Conservation (phyloP, 2,329 filamentous ascomycete genomes). For the Botrytis tulipae region DNA sequence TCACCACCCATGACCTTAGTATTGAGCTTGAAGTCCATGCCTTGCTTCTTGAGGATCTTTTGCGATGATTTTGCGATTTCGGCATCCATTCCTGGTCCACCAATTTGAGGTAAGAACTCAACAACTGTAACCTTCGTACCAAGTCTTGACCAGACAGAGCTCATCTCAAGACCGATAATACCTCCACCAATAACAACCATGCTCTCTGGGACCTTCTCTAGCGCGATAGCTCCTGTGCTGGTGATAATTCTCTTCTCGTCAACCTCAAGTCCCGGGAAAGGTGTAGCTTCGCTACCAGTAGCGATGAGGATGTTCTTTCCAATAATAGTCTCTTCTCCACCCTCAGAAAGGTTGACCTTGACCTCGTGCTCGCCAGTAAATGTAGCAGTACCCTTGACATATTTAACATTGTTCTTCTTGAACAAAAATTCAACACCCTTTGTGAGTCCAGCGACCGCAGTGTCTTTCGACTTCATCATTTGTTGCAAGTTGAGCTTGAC, state of each 20-base stretch:
- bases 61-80: slow-evolving; percentile 90
- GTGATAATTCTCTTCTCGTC: slow-evolving; percentile 98
- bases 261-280: slow-evolving; percentile 92
- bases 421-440: slow-evolving; percentile 98
- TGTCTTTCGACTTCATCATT: slow-evolving; percentile 99
- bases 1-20: slow-evolving; percentile 93
- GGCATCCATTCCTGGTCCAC: slow-evolving; percentile 93
- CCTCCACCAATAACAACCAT: slow-evolving; percentile 97
- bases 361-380: slow-evolving; percentile 89
- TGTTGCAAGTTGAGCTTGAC: slow-evolving; percentile 92
- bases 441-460: slow-evolving; percentile 81
- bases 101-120: slow-evolving; percentile 93
- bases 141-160: slow-evolving; percentile 92
- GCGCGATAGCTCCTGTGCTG: slow-evolving; percentile 88
- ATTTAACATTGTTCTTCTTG: slow-evolving; percentile 99
- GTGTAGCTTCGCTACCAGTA: slow-evolving; percentile 91
- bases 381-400: slow-evolving; percentile 87
- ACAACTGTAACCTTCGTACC: slow-evolving; percentile 95
- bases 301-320: slow-evolving; percentile 99
- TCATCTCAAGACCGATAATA: slow-evolving; percentile 99
- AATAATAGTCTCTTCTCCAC: slow-evolving; percentile 80
- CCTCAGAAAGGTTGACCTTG: slow-evolving; percentile 85
- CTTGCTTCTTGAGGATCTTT: slow-evolving; percentile 94
- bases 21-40: slow-evolving; percentile 95
- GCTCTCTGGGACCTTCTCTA: slow-evolving; percentile 90